Conservation (phyloP, 768 basidiomycete genomes). For the Mycena vulgaris region DNA sequence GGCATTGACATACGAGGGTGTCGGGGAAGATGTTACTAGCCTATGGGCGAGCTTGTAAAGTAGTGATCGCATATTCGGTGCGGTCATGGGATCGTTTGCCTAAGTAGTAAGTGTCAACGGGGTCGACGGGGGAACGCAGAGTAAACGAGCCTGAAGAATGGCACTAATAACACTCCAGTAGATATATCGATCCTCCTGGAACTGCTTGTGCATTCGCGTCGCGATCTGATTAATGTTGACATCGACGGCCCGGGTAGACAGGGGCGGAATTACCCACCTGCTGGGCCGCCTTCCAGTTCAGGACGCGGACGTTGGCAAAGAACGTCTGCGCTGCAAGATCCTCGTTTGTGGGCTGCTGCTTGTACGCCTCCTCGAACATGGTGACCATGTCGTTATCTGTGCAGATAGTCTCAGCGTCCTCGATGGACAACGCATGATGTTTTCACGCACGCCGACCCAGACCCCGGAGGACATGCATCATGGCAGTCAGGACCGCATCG, state of each 20-base stretch:
- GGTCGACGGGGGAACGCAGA: background rate
- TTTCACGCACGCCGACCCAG: constrained; percentile 74
- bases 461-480: constrained; percentile 88
- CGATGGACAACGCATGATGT: constrained; percentile 1
- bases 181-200: constrained; percentile 84
- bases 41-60: constrained; percentile 86
- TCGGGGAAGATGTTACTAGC: constrained; percentile 74
- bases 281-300: constrained; percentile 90
- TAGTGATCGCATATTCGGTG: constrained; percentile 72
- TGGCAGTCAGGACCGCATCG: constrained; percentile 81
- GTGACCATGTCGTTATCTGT: constrained; percentile 82
- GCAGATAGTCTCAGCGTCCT: constrained; percentile 20
- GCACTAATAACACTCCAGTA: constrained; percentile 90
- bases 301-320: constrained; percentile 85
- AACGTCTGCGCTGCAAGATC: constrained; percentile 89
- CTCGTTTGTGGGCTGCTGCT: constrained; percentile 84
- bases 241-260: constrained; percentile 1
- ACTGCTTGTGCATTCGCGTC: constrained; percentile 87
- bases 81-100: constrained; percentile 80
- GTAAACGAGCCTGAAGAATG: constrained; percentile 75
- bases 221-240: constrained; percentile 67
- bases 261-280: constrained; percentile 63
- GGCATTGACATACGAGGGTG: constrained; percentile 73
- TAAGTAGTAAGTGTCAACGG: constrained; percentile 44
- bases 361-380: constrained; percentile 92